Base-by-base conservation (phyloP, 805 yeast species). In the Pichia nakasei region DNA sequence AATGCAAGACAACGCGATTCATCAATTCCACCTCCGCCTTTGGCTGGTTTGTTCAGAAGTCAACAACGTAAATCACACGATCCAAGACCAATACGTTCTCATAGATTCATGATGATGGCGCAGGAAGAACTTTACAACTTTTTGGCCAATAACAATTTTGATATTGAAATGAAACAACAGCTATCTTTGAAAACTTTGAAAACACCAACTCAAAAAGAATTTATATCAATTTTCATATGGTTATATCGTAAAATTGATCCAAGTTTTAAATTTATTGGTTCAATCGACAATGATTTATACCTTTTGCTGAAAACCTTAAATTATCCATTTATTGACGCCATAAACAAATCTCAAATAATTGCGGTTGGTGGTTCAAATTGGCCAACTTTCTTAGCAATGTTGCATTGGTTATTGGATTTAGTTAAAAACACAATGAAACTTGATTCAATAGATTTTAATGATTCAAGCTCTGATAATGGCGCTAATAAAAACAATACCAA, bases 291-390 rank as follows among this genome's bases (percentile, higher is more conserved):
- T 39, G 96, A 88, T 49, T 83, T 87, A 4, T 82, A 80, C 48
- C 70, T 74, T 18, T 64, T 85, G 18, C 64, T 88, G 52, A 81
- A 77, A 56, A 70, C 69, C 32, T 59, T 87, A 48, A 76, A 75
- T 39, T 88, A 88, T 54, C 96, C 97, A 2, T 86, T 82, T 58
- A 61, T 86, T 46, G 94, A 84, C 35, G 68, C 85, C 0, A 79
- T 89, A 34, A 85, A 82, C 60, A 81, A 88, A 55, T 82, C 93
- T 1, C 94, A 86, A 57, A 80, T 88, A 33, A 78, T 88, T 33
- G 96, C 96, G 0, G 96, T 86, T 12, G 96, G 96, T 6, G 95
- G 95, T 3, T 79, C 82, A 39, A 80, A 79, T 51, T 88, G 96
- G 96, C 87, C 85, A 12, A 73, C 74, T 8, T 85, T 86, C 51